A percentile compares a stretch with the other conserved stretches of the same genome.
Evolutionary conservation across 768 basidiomycete genomes (phyloP).

Genomic region (Macrolepiota fuliginosa): DNA sequence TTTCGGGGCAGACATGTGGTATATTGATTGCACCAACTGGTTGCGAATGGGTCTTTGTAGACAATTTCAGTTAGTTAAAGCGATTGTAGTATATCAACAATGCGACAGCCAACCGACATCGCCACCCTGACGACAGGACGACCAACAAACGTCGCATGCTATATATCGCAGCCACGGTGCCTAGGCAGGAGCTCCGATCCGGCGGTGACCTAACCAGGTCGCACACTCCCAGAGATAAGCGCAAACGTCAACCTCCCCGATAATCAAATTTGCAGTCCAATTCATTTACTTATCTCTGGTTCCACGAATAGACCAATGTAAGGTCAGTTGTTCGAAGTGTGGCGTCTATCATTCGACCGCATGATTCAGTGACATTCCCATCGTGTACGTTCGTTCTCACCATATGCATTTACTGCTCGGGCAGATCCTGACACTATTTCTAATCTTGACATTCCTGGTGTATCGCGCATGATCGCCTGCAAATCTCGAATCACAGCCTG

Average conservation of each 20-base stretch:
- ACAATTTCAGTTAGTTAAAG: too few species aligned
- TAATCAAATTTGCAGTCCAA: neutral
- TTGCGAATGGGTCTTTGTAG: too few species aligned
- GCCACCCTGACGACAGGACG: too few species aligned
- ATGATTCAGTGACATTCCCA: neutral
- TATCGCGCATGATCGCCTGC: neutral
- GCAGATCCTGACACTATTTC: neutral
- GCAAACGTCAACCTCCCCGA: neutral
- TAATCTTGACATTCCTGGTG: neutral
- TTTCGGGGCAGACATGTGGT: too few species aligned
- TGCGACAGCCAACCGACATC: too few species aligned
- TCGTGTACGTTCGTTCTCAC: neutral
- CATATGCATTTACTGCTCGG: neutral
- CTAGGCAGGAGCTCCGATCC: neutral
- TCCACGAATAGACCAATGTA: neutral
- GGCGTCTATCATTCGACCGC: neutral
- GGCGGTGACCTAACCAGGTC: neutral
- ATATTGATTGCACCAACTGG: too few species aligned
- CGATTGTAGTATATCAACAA: too few species aligned
- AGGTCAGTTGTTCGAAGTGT: neutral
- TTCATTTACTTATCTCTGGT: constrained; percentile 3
- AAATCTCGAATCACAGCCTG: too few species aligned
- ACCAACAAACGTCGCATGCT: too few species aligned
- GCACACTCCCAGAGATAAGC: neutral
- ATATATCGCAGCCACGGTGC: neutral